Evolutionary conservation across 345 rosid species (phyloP), one percentile per base, ranked within the genome.

Genomic region (Angophora floribunda): DNA sequence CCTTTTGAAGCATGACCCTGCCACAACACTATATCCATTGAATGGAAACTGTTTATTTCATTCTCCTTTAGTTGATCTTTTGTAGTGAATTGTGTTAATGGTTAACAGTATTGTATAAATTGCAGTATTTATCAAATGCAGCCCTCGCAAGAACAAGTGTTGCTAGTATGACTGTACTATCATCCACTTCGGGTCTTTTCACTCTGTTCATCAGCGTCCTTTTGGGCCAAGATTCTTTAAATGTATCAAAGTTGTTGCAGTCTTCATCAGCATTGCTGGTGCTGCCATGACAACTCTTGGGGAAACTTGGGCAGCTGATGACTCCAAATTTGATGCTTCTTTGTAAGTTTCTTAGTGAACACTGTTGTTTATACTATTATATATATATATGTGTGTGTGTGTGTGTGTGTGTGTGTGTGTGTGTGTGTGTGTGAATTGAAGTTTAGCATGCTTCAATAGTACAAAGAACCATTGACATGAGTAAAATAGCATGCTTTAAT

Each of bases 61-160:
- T 70, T 70, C 47, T 36, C 47, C 14, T 70, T 11, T 8, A 9
- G 82, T 36, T 47, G 36, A 36, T 70, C 11, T 36, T 19, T 17
- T 19, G 47, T 17, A 19, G 13, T 36, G 36, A 36, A 8, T 70
- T 11, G 47, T 5, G 49, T 36, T 70, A 19, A 70, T 89, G n/a
- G 63, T 55, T 84, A 17, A 41, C 52, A 28, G 11, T 51, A 63
- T 85, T 88, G 87, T 53, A 75, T 51, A 55, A 55, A 89, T 90
- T 88, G 63, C 95, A 97, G 98, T 98, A 98, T 91, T 92, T 97
- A 36, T 97, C 99, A 86, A 98, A 96, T 94, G 99, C 99, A 88
- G 99, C 99, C 51, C 99, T 97, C 82, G 96, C 98, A 9, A 97
- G 93, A 14, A 98, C 99, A 49, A 98, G 99, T 90, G 99, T 97